Evolutionary conservation across 129 eudicot genomes (phyloP), one percentile per base, ranked within the genome.

Genomic region (Glebionis coronaria): DNA sequence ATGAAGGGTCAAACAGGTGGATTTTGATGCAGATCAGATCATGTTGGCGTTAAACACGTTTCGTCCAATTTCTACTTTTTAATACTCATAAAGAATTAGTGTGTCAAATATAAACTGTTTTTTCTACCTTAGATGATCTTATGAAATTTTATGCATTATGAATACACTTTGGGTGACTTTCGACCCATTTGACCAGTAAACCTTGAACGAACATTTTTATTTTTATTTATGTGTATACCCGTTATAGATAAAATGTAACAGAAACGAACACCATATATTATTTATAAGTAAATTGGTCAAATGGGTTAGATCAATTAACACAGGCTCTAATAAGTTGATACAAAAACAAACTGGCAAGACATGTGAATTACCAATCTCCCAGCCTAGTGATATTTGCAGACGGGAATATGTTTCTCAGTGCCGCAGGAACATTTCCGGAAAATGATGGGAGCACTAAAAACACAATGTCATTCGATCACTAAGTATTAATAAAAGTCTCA

Each of bases 391-490:
- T 92, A 78, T 92, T 92, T 63, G 98, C 91, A 57, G 83, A 72
- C 42, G 98, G 98, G 60, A 78, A 92, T 12, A 79, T 82, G 10
- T 77, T 76, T 81, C 69, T 84, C 23, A 93, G 68, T 42, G 98
- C 96, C 16, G 87, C 88, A 25, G 98, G 98, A 74, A 93, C 92
- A 57, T 93, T 93, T 44, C 98, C 98, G 65, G 98, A 88, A 70
- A 93, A 93, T 71, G 98, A 88, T 55, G 98, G 98, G 57, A 93
- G 91, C 54, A 93, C 98, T 93, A 63, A 19, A 71, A 35, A 65
- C 40, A 11, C 66, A 27, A 72, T n/a, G 76, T 21, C 1, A 65
- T 31, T 31, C 1, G 40, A 68, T 69, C 57, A 60, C 11, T 18
- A 65, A 58, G 21, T 12, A 65, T 57, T 31, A 31, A 5, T 31